These are phyloP conservation scores for Hemileia vastatrix DNA, from an alignment of 1,284 basidiomycete species.

Conservation along the genomic window DNA sequence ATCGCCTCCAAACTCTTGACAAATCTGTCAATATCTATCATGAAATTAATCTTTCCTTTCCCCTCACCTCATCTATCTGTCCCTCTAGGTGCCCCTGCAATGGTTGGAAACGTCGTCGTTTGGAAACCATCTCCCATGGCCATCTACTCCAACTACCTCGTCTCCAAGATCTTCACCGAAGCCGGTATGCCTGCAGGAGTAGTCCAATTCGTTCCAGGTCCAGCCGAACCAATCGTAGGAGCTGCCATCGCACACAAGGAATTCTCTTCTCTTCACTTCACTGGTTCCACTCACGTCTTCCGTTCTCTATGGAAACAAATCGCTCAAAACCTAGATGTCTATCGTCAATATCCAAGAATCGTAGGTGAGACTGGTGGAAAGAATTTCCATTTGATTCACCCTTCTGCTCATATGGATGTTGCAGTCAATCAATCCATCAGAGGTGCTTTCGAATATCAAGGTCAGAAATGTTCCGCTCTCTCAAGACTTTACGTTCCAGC, in stretches of 20 bases:
- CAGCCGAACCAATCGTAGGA: conserved; percentile 52
- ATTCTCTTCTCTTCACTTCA: conserved; percentile 90
- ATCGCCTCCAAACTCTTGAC: too few species aligned
- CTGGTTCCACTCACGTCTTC: conserved; percentile 82
- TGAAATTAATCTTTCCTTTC: too few species aligned
- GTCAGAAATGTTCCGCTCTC: conserved; percentile 90
- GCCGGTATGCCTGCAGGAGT: conserved; percentile 89
- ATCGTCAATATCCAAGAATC: conserved; percentile 80
- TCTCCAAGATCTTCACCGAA: conserved; percentile 55
- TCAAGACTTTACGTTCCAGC: conserved; percentile 50
- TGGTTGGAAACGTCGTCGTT: conserved; percentile 32
- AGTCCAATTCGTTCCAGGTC: conserved; percentile 81
- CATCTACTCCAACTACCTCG: conserved; percentile 42
- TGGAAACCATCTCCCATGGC: conserved; percentile 45
- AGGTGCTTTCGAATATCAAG: conserved; percentile 87
- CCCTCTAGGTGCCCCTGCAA: too few species aligned
- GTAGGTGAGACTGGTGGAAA: conserved; percentile 82
- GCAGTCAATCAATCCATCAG: conserved; percentile 81
- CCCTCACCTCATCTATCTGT: too few species aligned
- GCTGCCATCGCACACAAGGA: conserved; percentile 67
- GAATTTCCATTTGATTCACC: conserved; percentile 92
- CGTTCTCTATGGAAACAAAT: conserved; percentile 93
- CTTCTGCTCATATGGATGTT: conserved; percentile 72
- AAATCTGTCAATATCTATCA: too few species aligned
- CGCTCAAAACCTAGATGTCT: conserved; percentile 71